Percentiles rank a stretch among this genome's conserved stretches.
Conservation (phyloP, 139 green algal species). For the Coccomyxa sp. region DNA sequence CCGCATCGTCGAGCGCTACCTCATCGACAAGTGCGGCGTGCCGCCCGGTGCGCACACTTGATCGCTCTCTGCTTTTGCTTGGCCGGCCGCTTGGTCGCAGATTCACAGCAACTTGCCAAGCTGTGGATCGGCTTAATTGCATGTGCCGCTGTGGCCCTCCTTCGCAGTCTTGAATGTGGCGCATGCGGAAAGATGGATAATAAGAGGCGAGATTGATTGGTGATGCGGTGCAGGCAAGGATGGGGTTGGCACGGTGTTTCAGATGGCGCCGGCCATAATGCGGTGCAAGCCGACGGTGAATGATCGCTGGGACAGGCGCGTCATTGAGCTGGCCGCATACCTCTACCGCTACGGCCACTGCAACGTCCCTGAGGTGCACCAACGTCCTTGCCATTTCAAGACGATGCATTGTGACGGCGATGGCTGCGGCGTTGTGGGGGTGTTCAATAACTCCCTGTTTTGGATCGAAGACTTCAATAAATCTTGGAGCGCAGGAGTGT, state of each 20-base stretch:
- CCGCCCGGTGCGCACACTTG: conserved; percentile 8
- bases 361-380: conserved; percentile 46
- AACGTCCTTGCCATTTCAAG: too few species aligned
- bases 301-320: conserved; percentile 54
- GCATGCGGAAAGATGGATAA: not conserved
- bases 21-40: conserved; percentile 38
- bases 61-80: too few species aligned
- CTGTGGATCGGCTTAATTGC: too few species aligned
- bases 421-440: too few species aligned
- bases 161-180: not conserved
- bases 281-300: conserved; percentile 56
- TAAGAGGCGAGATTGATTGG: not conserved
- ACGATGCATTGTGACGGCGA: too few species aligned
- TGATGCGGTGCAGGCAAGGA: conserved; percentile 21
- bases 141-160: too few species aligned
- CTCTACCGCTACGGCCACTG: conserved; percentile 39
- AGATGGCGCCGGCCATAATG: conserved; percentile 41
- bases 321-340: conserved; percentile 48
- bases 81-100: too few species aligned
- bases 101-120: too few species aligned
- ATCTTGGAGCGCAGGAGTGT: conserved; percentile 26
- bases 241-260: conserved; percentile 41
- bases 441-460: too few species aligned
- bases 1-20: conserved; percentile 37
- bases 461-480: too few species aligned